Conservation (phyloP, 1,284 basidiomycete species). For the Irpex sp. region DNA sequence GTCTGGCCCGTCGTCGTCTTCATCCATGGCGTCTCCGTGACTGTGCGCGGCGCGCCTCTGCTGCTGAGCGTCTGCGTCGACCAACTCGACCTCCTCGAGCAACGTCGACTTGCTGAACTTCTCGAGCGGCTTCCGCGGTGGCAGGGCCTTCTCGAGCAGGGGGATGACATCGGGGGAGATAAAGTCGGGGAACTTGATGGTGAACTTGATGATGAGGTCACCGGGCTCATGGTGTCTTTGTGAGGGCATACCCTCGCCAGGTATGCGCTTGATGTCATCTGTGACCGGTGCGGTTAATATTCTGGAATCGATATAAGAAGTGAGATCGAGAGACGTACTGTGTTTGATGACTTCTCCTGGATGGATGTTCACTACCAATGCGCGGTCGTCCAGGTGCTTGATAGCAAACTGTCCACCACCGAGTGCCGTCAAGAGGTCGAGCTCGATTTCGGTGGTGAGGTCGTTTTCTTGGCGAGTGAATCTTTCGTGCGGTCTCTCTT, state of each 20-base stretch:
- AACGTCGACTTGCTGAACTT: conserved; percentile 67
- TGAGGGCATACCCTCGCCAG: conserved; percentile 97
- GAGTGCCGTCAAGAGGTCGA: conserved; percentile 93
- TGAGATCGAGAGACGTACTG: conserved; percentile 46
- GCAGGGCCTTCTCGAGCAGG: conserved; percentile 85
- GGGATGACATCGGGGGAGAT: conserved; percentile 71
- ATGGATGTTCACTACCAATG: conserved; percentile 79
- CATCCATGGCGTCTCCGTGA: conserved; percentile 77
- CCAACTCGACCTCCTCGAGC: conserved; percentile 86
- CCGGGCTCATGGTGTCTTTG: conserved; percentile 96
- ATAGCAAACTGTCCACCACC: conserved; percentile 91
- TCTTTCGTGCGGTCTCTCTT: conserved; percentile 90
- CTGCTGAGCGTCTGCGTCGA: conserved; percentile 81
- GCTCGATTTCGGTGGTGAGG: conserved; percentile 82
- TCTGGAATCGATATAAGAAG: conserved; percentile 5
- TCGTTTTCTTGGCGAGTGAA: conserved; percentile 96
- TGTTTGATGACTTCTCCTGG: conserved; percentile 95
- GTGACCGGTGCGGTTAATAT: conserved; percentile 20
- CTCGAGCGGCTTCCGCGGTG: conserved; percentile 70
- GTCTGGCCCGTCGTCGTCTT: conserved; percentile 89
- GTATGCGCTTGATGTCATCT: conserved; percentile 91
- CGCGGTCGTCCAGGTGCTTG: conserved; percentile 92
- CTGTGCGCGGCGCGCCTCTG: conserved; percentile 48
- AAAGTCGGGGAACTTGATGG: conserved; percentile 86
- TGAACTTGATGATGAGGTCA: conserved; percentile 88